phyloP scores from a whole-genome alignment of 1,284 basidiomycete species.

The Ceratobasidium sp. region DNA sequence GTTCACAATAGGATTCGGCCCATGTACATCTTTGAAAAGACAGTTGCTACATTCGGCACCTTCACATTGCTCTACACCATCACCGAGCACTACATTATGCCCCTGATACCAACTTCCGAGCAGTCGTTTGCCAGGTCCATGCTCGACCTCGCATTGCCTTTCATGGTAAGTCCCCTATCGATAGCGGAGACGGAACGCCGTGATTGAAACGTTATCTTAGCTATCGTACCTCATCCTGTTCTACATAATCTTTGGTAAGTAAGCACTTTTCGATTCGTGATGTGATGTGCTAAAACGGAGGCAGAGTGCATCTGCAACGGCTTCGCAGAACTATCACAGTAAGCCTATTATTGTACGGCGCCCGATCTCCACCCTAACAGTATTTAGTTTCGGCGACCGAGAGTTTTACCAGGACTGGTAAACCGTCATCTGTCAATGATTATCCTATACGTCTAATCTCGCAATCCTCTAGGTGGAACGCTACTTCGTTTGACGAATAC shows the following conservation, averaged over 20 bases:
- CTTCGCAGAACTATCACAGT: constrained; percentile 91
- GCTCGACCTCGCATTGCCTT: constrained; percentile 89
- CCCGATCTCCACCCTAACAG: constrained; percentile 9
- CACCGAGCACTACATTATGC: constrained; percentile 93
- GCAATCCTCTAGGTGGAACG: constrained; percentile 77
- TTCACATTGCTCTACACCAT: constrained; percentile 80
- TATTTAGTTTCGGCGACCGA: constrained; percentile 84
- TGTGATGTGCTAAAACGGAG: neutral
- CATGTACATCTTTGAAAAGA: constrained; percentile 93
- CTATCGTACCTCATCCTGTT: constrained; percentile 79
- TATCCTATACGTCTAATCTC: neutral
- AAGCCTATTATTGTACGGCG: constrained; percentile 45
- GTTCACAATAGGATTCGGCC: constrained; percentile 73
- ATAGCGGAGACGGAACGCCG: neutral
- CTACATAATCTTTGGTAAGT: constrained; percentile 80
- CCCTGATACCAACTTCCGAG: constrained; percentile 70
- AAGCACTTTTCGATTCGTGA: neutral
- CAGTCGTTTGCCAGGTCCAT: constrained; percentile 79
- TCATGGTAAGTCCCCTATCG: constrained; percentile 69
- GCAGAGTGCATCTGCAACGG: constrained; percentile 93
- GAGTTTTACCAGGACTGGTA: constrained; percentile 96
- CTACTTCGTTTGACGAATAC: constrained; percentile 95
- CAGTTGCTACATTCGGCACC: constrained; percentile 92
- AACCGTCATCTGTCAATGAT: constrained; percentile 2
- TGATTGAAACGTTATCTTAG: constrained; percentile 15